A percentile compares a stretch with the other conserved stretches of the same genome.
These are phyloP conservation scores for Rubroboletus pulcherrimus DNA, from an alignment of 768 basidiomycete species.

Conservation along the genomic window DNA sequence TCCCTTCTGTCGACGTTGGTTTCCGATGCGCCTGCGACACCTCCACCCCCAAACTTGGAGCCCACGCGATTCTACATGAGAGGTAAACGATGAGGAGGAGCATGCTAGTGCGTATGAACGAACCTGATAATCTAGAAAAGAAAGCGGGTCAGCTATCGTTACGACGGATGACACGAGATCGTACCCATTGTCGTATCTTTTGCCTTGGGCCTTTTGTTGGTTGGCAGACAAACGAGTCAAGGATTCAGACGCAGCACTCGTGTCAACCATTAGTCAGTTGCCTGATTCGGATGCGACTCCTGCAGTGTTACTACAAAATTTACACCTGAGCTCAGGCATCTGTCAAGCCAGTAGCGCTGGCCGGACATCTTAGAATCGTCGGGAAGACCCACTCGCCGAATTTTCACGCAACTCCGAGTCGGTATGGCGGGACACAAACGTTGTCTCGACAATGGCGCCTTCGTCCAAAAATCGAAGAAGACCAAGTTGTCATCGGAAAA, in stretches of 20 bases:
- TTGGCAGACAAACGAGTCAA: not conserved
- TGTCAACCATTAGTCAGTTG: not conserved
- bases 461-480: slow-evolving; percentile 57
- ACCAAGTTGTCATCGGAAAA: slow-evolving; percentile 41
- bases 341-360: not conserved
- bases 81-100: not conserved
- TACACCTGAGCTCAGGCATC: not conserved
- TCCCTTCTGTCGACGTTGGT: slow-evolving; percentile 94
- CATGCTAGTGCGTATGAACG: slow-evolving; percentile 5
- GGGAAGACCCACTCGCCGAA: not conserved
- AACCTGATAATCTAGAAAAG: slow-evolving; percentile 64
- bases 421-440: slow-evolving; percentile 57
- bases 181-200: slow-evolving; percentile 30
- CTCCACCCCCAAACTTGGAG: slow-evolving; percentile 93
- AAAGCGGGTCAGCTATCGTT: slow-evolving; percentile 4
- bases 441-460: slow-evolving; percentile 49
- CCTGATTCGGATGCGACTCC: slow-evolving; percentile 11
- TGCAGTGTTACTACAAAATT: slow-evolving; percentile 9
- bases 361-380: not conserved
- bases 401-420: not conserved
- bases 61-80: slow-evolving; percentile 83
- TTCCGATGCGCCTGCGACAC: slow-evolving; percentile 93
- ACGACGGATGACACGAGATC: not conserved
- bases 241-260: not conserved
- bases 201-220: not conserved